These are phyloP conservation scores for Kuraishia piskuri DNA, from an alignment of 805 yeast species.

Conservation along the genomic window DNA sequence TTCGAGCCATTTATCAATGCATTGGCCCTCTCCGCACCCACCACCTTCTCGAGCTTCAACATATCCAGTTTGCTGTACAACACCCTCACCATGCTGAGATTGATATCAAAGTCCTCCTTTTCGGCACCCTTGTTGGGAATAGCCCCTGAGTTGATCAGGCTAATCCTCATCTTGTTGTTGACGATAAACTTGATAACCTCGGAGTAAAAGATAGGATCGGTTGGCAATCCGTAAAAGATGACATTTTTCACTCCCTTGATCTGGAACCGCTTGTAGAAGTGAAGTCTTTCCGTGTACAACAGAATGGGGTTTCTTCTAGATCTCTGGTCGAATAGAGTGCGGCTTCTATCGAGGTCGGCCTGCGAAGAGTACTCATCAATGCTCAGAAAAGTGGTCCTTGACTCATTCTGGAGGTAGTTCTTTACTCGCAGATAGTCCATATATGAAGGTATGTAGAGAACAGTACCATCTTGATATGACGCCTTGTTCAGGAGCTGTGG, in stretches of 20 bases:
- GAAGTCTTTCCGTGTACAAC: conserved; percentile 91
- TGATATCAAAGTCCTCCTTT: conserved; percentile 19
- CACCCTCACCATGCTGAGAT: conserved; percentile 39
- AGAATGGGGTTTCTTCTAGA: conserved; percentile 36
- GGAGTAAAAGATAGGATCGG: conserved; percentile 74
- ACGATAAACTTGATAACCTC: conserved; percentile 70
- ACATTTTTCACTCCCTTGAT: conserved; percentile 78
- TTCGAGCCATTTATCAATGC: conserved; percentile 58
- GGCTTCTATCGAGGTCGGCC: conserved; percentile 59
- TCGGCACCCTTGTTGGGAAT: conserved; percentile 7
- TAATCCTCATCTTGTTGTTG: conserved; percentile 26
- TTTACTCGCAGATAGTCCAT: conserved; percentile 77
- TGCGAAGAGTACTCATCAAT: conserved; percentile 78
- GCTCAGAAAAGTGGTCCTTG: conserved; percentile 58
- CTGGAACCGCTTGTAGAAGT: conserved; percentile 82
- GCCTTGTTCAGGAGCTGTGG: conserved; percentile 62
- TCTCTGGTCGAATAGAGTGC: conserved; percentile 55
- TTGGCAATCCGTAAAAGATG: conserved; percentile 76
- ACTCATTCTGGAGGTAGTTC: conserved; percentile 54
- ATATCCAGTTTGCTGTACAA: conserved; percentile 78
- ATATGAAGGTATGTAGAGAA: conserved; percentile 79
- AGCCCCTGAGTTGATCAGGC: conserved; percentile 15
- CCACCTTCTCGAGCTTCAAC: conserved; percentile 69
- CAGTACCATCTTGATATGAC: conserved; percentile 62
- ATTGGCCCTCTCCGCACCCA: conserved; percentile 69